Evolutionary conservation across 441 rosid genomes (phyloP), one percentile per base, ranked within the genome.

Genomic region (Gossypium schwendimanii): DNA sequence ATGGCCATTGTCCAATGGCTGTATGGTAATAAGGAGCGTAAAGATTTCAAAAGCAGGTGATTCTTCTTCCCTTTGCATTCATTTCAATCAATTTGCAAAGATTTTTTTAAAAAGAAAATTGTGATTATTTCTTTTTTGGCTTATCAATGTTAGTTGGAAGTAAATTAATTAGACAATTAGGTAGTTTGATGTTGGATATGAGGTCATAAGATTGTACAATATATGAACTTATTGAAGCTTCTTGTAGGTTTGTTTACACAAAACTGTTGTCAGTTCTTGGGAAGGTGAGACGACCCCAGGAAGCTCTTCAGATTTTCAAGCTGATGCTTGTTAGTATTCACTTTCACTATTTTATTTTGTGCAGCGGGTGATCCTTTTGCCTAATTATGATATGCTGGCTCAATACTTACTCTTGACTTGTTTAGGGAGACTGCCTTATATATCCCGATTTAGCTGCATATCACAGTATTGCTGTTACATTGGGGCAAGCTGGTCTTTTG

Each of bases 381-480:
- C 52, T 54, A 47, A 23, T 26, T 15, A 33, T 47, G 58, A 26
- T 61, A 59, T 78, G 64, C 75, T 82, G 49, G 73, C 72, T 76
- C 78, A 64, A 74, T 77, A 78, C 76, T 79, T 77, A 73, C 71
- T 33, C 55, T 45, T 59, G 59, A 69, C 70, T 76, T 68, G 62
- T 81, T 71, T 84, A 91, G 98, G 92, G 85, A 79, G 91, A 94
- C 76, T 78, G 83, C 78, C 84, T 70, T 76, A 79, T 87, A 69
- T 91, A 94, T 85, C 98, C 97, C 44, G 97, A 91, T 81, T 86
- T 92, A 86, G 97, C 98, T 3, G 90, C 95, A 21, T 94, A 94
- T 75, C 97, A 85, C 60, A 82, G 86, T 78, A 81, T 88, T 76
- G 88, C 94, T 62, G 97, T 90, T 63, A 84, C 92, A 18, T 89